Percentiles rank a stretch among this genome's conserved stretches.
phyloP scores from a whole-genome alignment of 805 yeast species.

The Starmerella etchellsii region DNA sequence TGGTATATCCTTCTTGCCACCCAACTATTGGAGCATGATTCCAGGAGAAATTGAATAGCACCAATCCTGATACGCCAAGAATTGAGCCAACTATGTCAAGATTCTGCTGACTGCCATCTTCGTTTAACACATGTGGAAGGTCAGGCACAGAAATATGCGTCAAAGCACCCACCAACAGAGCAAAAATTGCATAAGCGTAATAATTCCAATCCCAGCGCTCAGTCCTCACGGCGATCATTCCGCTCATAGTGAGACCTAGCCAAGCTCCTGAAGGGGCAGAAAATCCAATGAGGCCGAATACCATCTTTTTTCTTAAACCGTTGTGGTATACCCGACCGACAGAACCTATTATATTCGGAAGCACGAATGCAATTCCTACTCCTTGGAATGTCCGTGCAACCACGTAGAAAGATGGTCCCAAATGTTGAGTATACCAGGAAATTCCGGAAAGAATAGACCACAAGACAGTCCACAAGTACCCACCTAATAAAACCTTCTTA shows the following conservation, averaged over 20 bases:
- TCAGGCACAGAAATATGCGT: conserved; percentile 11
- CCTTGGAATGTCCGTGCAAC: conserved; percentile 51
- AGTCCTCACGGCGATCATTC: conserved; percentile 18
- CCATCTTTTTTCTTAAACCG: conserved; percentile 35
- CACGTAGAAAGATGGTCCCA: conserved; percentile 21
- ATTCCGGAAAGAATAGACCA: conserved; percentile 54
- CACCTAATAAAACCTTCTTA: conserved; percentile 39
- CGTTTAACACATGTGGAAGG: background rate
- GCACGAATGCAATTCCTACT: conserved; percentile 44
- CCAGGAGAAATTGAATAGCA: conserved; percentile 55
- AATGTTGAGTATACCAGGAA: conserved; percentile 34
- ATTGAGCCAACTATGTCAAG: conserved; percentile 49
- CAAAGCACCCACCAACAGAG: conserved; percentile 5
- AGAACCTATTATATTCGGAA: conserved; percentile 51
- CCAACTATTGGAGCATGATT: conserved; percentile 66
- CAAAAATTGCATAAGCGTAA: conserved; percentile 33
- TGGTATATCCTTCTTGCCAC: conserved; percentile 48
- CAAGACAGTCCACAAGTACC: conserved; percentile 42
- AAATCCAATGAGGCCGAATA: conserved; percentile 46
- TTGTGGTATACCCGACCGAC: conserved; percentile 29
- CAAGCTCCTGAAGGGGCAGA: conserved; percentile 53
- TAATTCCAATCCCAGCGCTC: conserved; percentile 27
- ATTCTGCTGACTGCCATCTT: conserved; percentile 9
- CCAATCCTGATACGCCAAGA: conserved; percentile 46
- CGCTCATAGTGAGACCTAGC: conserved; percentile 38